These are phyloP conservation scores for Medicago lupulina DNA, from an alignment of 306 rosid species.

Conservation along the genomic window DNA sequence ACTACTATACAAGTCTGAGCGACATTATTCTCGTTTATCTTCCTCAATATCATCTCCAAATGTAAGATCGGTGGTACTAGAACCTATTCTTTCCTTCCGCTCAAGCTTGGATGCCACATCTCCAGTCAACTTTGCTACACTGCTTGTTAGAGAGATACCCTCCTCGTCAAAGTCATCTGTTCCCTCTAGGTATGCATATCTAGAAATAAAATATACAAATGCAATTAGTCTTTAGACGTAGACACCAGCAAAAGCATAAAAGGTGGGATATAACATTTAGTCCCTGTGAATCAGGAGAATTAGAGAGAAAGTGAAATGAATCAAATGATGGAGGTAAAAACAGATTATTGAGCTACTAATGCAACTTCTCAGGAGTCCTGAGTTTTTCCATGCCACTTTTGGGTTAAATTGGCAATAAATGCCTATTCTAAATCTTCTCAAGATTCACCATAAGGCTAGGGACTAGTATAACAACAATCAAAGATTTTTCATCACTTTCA, in stretches of 20 bases:
- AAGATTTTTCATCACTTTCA: not conserved
- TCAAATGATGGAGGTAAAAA: not conserved
- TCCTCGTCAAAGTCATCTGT: constrained; percentile 86
- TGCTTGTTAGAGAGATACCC: constrained; percentile 79
- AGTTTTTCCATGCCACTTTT: constrained; percentile 13
- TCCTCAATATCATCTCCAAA: constrained; percentile 82
- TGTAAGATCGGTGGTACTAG: constrained; percentile 53
- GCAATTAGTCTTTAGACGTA: constrained; percentile 10
- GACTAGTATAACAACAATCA: not conserved
- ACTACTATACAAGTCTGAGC: constrained; percentile 31
- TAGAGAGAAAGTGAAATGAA: not conserved
- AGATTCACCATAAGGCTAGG: not conserved
- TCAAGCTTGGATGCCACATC: constrained; percentile 60
- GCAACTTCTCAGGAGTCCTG: not conserved
- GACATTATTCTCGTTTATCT: constrained; percentile 79
- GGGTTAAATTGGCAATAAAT: not conserved
- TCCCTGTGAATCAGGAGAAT: not conserved
- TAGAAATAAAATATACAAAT: constrained; percentile 37
- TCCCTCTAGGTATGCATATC: constrained; percentile 89
- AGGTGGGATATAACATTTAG: constrained; percentile 1
- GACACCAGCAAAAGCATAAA: constrained; percentile 1
- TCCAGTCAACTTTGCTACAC: constrained; percentile 54
- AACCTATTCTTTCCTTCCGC: constrained; percentile 58
- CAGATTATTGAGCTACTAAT: not conserved
- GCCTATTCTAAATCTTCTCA: not conserved